These are phyloP conservation scores for Cryptomeria japonica DNA, from an alignment of 75 land plant species.

Conservation along the genomic window DNA sequence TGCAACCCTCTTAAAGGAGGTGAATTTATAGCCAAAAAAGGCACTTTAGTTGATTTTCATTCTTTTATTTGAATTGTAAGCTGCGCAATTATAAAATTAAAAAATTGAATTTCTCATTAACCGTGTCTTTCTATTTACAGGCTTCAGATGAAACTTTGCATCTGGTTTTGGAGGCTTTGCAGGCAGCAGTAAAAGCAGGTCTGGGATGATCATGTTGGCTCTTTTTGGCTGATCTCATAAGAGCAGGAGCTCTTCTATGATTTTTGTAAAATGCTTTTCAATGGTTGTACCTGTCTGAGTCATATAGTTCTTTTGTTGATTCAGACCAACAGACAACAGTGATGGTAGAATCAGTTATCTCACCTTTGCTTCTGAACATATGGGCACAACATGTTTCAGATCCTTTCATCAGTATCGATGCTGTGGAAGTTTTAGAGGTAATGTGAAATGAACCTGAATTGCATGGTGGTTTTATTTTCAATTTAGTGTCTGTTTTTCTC, in stretches of 20 bases:
- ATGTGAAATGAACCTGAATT: background rate
- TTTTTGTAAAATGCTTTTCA: background rate
- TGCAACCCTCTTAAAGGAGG: constrained; percentile 69
- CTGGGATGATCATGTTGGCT: background rate
- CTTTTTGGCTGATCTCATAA: background rate
- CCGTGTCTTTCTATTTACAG: constrained; percentile 35
- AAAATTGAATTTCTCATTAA: constrained; percentile 5
- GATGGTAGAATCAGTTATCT: constrained; percentile 75
- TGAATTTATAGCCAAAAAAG: constrained; percentile 14
- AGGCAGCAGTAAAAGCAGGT: constrained; percentile 87
- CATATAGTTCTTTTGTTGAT: constrained; percentile 4
- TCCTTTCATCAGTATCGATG: constrained; percentile 95
- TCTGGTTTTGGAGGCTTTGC: constrained; percentile 86
- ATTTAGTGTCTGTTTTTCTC: background rate
- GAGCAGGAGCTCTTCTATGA: background rate
- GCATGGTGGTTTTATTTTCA: background rate
- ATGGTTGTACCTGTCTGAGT: background rate
- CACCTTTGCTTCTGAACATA: constrained; percentile 79
- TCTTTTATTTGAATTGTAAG: background rate
- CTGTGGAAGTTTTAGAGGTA: constrained; percentile 92
- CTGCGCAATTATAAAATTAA: background rate
- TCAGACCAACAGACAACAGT: constrained; percentile 57
- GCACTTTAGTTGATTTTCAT: background rate
- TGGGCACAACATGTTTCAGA: constrained; percentile 88
- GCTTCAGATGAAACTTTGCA: constrained; percentile 97